These are phyloP conservation scores for Fusarium longipes DNA, from an alignment of 2,329 filamentous ascomycete genomes.

Conservation along the genomic window DNA sequence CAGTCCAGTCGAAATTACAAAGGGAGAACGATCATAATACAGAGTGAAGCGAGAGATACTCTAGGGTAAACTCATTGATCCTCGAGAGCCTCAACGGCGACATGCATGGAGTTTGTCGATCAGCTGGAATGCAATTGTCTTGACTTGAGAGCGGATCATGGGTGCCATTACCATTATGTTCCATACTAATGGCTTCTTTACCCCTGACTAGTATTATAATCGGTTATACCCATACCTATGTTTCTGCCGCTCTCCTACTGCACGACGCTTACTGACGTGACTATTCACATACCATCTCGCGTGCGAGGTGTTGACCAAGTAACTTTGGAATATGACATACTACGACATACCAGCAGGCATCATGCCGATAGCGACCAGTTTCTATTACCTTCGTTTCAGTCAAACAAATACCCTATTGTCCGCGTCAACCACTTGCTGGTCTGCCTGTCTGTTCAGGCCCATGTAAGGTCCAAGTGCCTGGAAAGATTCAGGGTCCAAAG, in stretches of 20 bases:
- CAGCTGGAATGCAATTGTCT: constrained; percentile 19
- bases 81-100: not conserved
- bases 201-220: constrained; percentile 18
- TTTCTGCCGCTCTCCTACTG: constrained; percentile 1
- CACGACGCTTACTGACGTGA: not conserved
- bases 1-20: constrained; percentile 7
- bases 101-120: constrained; percentile 17
- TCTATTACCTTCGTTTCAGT: not conserved
- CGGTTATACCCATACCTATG: not conserved
- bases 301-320: constrained; percentile 22
- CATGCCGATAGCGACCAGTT: not conserved
- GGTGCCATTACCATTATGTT: not conserved
- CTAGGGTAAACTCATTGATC: constrained; percentile 16
- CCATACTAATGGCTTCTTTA: not conserved
- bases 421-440: not conserved
- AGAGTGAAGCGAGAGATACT: constrained; percentile 30
- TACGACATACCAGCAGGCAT: constrained; percentile 1
- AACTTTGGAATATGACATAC: not conserved
- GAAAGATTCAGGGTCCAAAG: constrained; percentile 5
- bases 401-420: not conserved
- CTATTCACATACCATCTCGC: not conserved
- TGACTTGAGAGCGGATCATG: not conserved
- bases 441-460: not conserved
- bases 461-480: constrained; percentile 4
- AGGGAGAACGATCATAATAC: constrained; percentile 15